These are phyloP conservation scores for Hypoxylon perforatum DNA, from an alignment of 495 filamentous ascomycete species.

Conservation along the genomic window DNA sequence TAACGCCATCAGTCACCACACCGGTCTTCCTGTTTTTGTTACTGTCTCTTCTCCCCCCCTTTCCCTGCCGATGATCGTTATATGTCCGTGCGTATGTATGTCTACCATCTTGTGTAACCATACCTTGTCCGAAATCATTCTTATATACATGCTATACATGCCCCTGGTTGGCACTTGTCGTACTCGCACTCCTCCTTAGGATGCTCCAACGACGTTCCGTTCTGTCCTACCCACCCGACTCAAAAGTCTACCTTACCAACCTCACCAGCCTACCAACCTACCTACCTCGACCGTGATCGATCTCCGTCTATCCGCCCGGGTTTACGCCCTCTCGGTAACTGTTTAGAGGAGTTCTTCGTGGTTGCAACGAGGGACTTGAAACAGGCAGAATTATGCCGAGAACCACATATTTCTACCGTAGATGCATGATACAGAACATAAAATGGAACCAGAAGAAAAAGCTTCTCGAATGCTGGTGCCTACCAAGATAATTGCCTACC, in stretches of 20 bases:
- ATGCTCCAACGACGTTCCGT: constrained; percentile 3
- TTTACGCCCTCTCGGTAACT: constrained; percentile 24
- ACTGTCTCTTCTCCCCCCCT: constrained; percentile 6
- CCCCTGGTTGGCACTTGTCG: background rate
- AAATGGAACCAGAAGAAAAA: too few species aligned
- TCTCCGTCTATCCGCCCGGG: constrained; percentile 18
- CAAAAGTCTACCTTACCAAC: background rate
- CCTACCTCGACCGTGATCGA: constrained; percentile 19
- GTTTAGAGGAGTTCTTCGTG: constrained; percentile 14
- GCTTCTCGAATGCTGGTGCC: too few species aligned
- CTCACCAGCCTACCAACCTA: background rate
- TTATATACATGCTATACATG: background rate
- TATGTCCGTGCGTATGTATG: constrained; percentile 6
- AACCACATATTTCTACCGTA: too few species aligned
- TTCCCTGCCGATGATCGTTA: constrained; percentile 4
- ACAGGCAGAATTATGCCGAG: constrained; percentile 5
- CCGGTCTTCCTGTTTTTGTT: too few species aligned
- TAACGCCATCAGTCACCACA: constrained; percentile 31
- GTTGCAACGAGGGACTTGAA: constrained; percentile 5
- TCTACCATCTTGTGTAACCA: constrained; percentile 35
- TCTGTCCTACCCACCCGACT: constrained; percentile 8
- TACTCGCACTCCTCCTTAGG: background rate
- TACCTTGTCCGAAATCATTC: background rate
- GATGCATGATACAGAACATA: too few species aligned
- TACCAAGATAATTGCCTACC: too few species aligned